Percentiles rank a stretch among this genome's conserved stretches.
phyloP scores from a whole-genome alignment of 2,329 filamentous ascomycete genomes.

The Sphaerulina musiva region DNA sequence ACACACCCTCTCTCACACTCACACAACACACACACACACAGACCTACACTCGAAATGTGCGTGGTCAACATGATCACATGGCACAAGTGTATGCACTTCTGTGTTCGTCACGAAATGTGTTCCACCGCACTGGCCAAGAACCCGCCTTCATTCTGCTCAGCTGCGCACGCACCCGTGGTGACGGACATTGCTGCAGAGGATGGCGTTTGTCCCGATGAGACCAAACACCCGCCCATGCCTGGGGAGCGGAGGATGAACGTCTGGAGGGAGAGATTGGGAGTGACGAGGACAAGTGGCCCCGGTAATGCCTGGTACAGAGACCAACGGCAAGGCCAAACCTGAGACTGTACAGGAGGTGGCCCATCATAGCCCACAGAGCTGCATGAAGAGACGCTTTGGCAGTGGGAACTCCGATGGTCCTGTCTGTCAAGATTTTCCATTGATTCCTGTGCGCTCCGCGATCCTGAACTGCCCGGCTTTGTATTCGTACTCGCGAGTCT shows the following conservation, averaged over 20 bases:
- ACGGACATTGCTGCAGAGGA: constrained; percentile 16
- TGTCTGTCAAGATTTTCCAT: no score
- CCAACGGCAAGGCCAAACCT: constrained; percentile 16
- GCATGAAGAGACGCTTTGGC: not conserved
- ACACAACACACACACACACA: not conserved
- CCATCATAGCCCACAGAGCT: not conserved
- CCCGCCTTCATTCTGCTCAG: constrained; percentile 14
- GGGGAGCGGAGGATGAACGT: constrained; percentile 9
- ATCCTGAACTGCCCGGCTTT: constrained; percentile 32
- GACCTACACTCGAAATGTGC: constrained; percentile 9
- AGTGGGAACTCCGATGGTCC: not conserved
- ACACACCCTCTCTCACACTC: no score
- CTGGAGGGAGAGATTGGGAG: constrained; percentile 14
- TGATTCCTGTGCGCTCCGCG: constrained; percentile 2
- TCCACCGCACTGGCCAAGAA: constrained; percentile 8
- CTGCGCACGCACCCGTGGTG: constrained; percentile 16
- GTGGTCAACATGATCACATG: constrained; percentile 15
- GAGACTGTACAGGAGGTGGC: not conserved
- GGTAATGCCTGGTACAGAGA: constrained; percentile 18
- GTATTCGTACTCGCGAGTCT: constrained; percentile 34
- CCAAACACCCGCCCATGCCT: constrained; percentile 15
- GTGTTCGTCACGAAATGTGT: constrained; percentile 15
- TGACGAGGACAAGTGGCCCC: constrained; percentile 13
- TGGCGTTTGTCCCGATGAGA: constrained; percentile 17
- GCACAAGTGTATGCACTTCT: constrained; percentile 17